Evolutionary conservation across 2,329 filamentous ascomycete genomes (phyloP).

Genomic region (Periglandula ipomoeae): DNA sequence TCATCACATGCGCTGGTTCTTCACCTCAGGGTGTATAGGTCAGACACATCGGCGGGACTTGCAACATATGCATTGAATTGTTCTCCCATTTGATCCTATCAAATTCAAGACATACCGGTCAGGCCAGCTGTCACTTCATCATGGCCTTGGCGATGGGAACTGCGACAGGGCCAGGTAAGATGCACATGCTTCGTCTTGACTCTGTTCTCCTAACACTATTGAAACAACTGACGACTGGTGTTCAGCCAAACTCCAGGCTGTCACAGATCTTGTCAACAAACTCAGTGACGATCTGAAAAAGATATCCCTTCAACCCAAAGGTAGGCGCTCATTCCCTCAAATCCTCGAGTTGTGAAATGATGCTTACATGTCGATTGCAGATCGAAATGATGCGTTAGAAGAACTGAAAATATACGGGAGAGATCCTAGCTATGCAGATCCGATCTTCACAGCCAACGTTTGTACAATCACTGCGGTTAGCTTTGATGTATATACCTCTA

Average conservation of each 20-base stretch:
- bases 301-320: conserved; percentile 46
- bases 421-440: conserved; percentile 60
- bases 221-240: conserved; percentile 12
- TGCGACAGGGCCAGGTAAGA: conserved; percentile 34
- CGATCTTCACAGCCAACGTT: conserved; percentile 77
- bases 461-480: conserved; percentile 10
- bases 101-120: neutral
- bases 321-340: conserved; percentile 33
- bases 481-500: neutral
- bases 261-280: conserved; percentile 53
- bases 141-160: conserved; percentile 20
- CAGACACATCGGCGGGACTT: neutral
- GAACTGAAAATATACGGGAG: conserved; percentile 62
- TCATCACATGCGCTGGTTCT: neutral
- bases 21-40: neutral
- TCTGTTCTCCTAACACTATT: conserved; percentile 8
- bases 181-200: neutral
- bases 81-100: neutral
- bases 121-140: conserved; percentile 4
- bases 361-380: conserved; percentile 28
- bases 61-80: neutral
- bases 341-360: neutral
- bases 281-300: conserved; percentile 54
- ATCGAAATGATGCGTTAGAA: conserved; percentile 52
- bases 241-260: conserved; percentile 58